Percentiles rank a stretch among this genome's conserved stretches.
Conservation (phyloP, 2,329 filamentous ascomycete genomes). For the Lizonia empirigonia region DNA sequence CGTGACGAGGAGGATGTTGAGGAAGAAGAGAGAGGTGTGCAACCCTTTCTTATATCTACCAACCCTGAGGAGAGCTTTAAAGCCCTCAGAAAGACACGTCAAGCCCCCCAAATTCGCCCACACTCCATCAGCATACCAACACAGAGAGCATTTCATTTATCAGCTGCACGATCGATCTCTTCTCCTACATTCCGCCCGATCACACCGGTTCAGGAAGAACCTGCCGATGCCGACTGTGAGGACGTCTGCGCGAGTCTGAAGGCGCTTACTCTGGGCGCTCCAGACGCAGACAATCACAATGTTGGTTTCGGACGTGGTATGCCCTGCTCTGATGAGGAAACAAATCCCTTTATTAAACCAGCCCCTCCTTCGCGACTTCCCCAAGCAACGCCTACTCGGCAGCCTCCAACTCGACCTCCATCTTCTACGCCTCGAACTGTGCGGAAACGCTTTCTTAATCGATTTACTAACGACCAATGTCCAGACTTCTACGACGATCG, state of each 20-base stretch:
- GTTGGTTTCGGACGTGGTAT: slow-evolving; percentile 36
- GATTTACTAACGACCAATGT: slow-evolving; percentile 71
- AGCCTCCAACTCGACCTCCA: slow-evolving; percentile 21
- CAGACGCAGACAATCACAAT: slow-evolving; percentile 24
- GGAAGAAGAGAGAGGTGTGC: slow-evolving; percentile 54
- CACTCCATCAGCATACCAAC: slow-evolving; percentile 25
- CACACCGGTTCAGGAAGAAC: slow-evolving; percentile 35
- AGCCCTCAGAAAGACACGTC: slow-evolving; percentile 36
- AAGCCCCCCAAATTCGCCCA: slow-evolving; percentile 27
- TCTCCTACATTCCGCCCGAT: slow-evolving; percentile 32
- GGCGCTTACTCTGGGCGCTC: slow-evolving; percentile 34
- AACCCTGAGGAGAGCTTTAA: slow-evolving; percentile 36
- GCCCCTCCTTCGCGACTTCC: slow-evolving; percentile 30
- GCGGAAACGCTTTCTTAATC: slow-evolving; percentile 66
- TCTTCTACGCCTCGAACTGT: slow-evolving; percentile 34
- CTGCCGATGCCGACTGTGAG: slow-evolving; percentile 39
- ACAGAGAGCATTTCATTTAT: slow-evolving; percentile 20
- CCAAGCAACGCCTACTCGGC: slow-evolving; percentile 29
- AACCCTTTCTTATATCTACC: slow-evolving; percentile 49
- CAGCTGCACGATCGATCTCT: slow-evolving; percentile 30
- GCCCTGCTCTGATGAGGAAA: slow-evolving; percentile 33
- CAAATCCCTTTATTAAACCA: slow-evolving; percentile 32
- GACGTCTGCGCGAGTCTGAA: slow-evolving; percentile 32
- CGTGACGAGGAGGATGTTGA: slow-evolving; percentile 49
- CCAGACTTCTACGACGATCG: slow-evolving; percentile 80